A percentile compares a stretch with the other conserved stretches of the same genome.
These are phyloP conservation scores for Kwoniella shandongensis DNA, from an alignment of 768 basidiomycete species.

Conservation along the genomic window DNA sequence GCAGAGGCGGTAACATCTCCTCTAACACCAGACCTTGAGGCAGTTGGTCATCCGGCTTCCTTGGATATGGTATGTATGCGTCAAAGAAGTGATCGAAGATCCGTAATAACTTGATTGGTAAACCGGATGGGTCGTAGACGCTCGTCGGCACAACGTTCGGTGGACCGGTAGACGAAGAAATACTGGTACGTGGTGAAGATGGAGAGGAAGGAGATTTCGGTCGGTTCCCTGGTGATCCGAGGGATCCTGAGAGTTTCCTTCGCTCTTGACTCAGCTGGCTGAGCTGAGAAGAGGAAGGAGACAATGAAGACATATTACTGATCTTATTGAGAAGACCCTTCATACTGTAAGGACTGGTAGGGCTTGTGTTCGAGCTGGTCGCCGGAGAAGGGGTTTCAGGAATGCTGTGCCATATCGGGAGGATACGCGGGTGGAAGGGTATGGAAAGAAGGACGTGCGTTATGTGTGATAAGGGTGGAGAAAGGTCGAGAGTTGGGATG, in stretches of 20 bases:
- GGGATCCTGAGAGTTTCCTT: conserved; percentile 11
- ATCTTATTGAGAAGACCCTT: conserved; percentile 26
- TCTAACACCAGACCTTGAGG: conserved; percentile 64
- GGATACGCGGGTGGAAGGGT: conserved; percentile 59
- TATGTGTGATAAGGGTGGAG: conserved; percentile 73
- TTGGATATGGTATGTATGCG: conserved; percentile 27
- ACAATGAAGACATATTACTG: conserved; percentile 18
- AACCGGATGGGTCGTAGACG: conserved; percentile 20
- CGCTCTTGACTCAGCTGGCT: neutral
- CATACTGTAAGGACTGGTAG: conserved; percentile 43
- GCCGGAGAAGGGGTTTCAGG: conserved; percentile 51
- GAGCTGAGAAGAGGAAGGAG: no score
- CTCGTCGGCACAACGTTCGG: conserved; percentile 5
- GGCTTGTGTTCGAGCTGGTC: conserved; percentile 37
- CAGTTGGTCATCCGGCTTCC: conserved; percentile 29
- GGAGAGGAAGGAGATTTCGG: conserved; percentile 15
- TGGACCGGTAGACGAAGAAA: neutral
- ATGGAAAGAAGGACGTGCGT: conserved; percentile 79
- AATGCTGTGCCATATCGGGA: conserved; percentile 53
- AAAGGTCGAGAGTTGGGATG: conserved; percentile 66
- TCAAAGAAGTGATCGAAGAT: conserved; percentile 34
- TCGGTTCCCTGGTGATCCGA: conserved; percentile 12
- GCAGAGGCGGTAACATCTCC: conserved; percentile 72
- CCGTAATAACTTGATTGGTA: conserved; percentile 27
- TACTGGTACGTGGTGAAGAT: conserved; percentile 10